These are phyloP conservation scores for Tylopilus balloui DNA, from an alignment of 768 basidiomycete genomes.

Conservation along the genomic window DNA sequence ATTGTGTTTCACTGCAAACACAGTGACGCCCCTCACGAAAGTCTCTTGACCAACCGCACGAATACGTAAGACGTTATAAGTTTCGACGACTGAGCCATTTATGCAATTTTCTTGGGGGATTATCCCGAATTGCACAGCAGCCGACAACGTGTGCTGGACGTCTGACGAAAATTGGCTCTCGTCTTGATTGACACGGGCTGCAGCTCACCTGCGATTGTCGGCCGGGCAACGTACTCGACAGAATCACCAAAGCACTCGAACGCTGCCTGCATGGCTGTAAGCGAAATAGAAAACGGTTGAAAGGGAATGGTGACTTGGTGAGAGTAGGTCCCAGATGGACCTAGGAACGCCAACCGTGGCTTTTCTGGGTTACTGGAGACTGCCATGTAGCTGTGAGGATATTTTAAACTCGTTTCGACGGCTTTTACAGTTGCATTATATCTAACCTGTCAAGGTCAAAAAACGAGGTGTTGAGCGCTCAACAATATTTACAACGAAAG, in stretches of 20 bases:
- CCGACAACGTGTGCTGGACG: slow-evolving; percentile 51
- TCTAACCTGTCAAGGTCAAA: background rate
- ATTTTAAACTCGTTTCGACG: slow-evolving; percentile 5
- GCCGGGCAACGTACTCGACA: slow-evolving; percentile 40
- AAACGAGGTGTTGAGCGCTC: too few relatives aligned
- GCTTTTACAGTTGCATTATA: background rate
- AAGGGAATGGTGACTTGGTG: slow-evolving; percentile 45
- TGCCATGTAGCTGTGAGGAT: slow-evolving; percentile 10
- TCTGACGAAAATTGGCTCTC: slow-evolving; percentile 38
- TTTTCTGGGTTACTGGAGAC: slow-evolving; percentile 7
- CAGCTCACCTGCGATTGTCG: slow-evolving; percentile 39
- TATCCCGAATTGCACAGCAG: slow-evolving; percentile 47
- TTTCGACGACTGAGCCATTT: slow-evolving; percentile 69
- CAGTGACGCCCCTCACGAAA: slow-evolving; percentile 58
- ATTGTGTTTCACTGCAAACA: slow-evolving; percentile 62
- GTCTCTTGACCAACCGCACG: slow-evolving; percentile 35
- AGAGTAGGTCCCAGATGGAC: slow-evolving; percentile 68
- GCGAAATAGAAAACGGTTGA: slow-evolving; percentile 13
- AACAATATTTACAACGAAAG: too few relatives aligned
- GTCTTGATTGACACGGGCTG: background rate
- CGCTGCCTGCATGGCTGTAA: slow-evolving; percentile 39
- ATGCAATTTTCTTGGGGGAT: slow-evolving; percentile 80
- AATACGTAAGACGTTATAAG: slow-evolving; percentile 60
- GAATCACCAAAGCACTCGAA: slow-evolving; percentile 41
- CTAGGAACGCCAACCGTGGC: slow-evolving; percentile 49